A percentile compares a stretch with the other conserved stretches of the same genome.
Conservation (phyloP, 306 rosid genomes). For the Vigna angularis region DNA sequence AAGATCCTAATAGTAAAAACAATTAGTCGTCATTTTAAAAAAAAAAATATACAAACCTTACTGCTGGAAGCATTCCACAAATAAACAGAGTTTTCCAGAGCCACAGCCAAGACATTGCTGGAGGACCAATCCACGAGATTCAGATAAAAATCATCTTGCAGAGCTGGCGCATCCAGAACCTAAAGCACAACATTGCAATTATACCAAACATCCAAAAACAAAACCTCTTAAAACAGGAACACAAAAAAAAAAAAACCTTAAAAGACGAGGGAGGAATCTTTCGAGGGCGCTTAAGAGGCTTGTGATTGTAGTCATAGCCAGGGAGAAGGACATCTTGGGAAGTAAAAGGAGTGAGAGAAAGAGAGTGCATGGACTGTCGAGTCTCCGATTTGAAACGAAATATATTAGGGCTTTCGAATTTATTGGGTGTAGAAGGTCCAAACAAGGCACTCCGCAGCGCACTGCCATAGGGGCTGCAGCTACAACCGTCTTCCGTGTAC, state of each 20-base stretch:
- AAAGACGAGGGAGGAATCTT: conserved; percentile 79
- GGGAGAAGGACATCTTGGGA: conserved; percentile 55
- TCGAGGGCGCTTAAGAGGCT: conserved; percentile 73
- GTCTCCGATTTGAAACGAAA: conserved; percentile 88
- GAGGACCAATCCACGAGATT: conserved; percentile 96
- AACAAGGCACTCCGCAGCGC: conserved; percentile 74
- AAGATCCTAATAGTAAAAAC: not conserved
- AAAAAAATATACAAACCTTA: conserved; percentile 56
- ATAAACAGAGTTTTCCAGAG: conserved; percentile 84
- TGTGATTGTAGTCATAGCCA: conserved; percentile 46
- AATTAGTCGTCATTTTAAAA: too few species aligned
- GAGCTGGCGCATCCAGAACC: conserved; percentile 93
- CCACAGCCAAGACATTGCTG: conserved; percentile 82
- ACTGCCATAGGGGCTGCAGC: conserved; percentile 59
- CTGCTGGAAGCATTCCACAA: conserved; percentile 92
- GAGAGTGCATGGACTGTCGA: conserved; percentile 70
- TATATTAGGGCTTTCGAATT: conserved; percentile 63
- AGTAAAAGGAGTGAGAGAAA: conserved; percentile 65
- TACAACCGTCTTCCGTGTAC: conserved; percentile 41
- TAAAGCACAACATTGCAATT: conserved; percentile 31
- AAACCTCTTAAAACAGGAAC: not conserved
- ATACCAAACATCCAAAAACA: not conserved
- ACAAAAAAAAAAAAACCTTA: conserved; percentile 54
- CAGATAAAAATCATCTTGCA: conserved; percentile 90
- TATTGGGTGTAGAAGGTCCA: conserved; percentile 70